Base-by-base conservation (phyloP, 768 basidiomycete genomes). In the Russula griseocarnosa region DNA sequence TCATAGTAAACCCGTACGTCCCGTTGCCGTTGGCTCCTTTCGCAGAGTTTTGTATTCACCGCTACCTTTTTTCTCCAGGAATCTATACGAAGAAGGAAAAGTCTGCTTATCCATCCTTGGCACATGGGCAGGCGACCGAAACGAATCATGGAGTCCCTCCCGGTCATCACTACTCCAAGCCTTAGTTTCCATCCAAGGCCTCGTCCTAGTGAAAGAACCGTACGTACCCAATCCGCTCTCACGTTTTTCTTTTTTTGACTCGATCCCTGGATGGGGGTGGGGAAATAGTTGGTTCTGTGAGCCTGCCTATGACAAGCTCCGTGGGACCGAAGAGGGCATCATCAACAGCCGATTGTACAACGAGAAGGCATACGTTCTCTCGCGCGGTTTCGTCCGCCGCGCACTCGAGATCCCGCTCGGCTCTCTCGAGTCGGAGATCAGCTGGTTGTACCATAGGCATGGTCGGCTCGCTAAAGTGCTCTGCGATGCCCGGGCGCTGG, bases 1-100 rank as follows among this genome's bases (percentile, higher is more conserved):
- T 16, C 44, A 1, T 56, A 87, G 88, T 92, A 18, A 92, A 92
- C 73, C 90, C 90, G 89, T 91, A 71, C 78, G 87, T 78, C 22
- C 24, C 28, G n/a, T 9, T 30, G 38, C 22, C 32, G n/a, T 9
- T 30, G 51, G 28, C 32, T 55, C 55, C 8, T 18, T 26, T 32
- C 4, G n/a, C 14, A 4, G 11, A 32, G 40, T 30, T 30, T 22
- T 32, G 20, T 49, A 47, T 40, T 60, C 34, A 58, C 8, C 16
- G 13, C 38, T 26, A 8, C 32, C 10, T 22, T 34, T 8, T 49
- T 16, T 3, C 7, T 32, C 26, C 65, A 91, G 89, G 47, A 96
- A 96, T 76, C 74, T 97, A 47, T 98, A 98, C 66, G 94, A 95
- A 71, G 94, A 97, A 67, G 94, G 94, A 50, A 96, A 96, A 74